Conservation (phyloP, 352 stramenopile species). For the Plasmopara viticola region DNA sequence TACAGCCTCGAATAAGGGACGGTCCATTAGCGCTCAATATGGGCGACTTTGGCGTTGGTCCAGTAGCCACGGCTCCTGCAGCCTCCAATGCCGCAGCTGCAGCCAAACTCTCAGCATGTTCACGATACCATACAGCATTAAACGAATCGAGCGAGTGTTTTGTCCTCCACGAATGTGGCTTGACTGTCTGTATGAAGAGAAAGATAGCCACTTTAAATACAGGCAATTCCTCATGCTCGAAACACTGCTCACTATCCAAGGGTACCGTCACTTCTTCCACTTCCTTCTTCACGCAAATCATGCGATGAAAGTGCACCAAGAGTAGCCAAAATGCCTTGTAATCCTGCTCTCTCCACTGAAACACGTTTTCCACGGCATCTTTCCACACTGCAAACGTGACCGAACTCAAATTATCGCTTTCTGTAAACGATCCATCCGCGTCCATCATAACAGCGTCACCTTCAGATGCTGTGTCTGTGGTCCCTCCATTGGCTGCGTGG, state of each 20-base stretch:
- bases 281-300: conserved; percentile 42
- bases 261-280: conserved; percentile 12
- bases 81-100: conserved; percentile 28
- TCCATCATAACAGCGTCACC: conserved; percentile 47
- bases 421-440: conserved; percentile 26
- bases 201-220: conserved; percentile 77
- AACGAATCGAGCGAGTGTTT: conserved; percentile 76
- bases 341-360: conserved; percentile 78
- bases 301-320: conserved; percentile 68
- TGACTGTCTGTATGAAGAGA: conserved; percentile 76
- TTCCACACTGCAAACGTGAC: conserved; percentile 59
- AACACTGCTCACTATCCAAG: conserved; percentile 52
- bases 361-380: conserved; percentile 48
- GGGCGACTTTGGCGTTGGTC: conserved; percentile 19
- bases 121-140: conserved; percentile 75
- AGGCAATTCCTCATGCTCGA: conserved; percentile 43
- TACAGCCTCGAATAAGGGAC: conserved; percentile 43
- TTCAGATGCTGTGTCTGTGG: conserved; percentile 5
- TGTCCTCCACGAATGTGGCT: conserved; percentile 61
- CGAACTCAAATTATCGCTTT: conserved; percentile 56
- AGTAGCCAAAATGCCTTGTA: conserved; percentile 80
- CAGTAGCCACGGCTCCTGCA: conserved; percentile 13
- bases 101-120: conserved; percentile 48
- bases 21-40: conserved; percentile 34
- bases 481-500: conserved; percentile 11